phyloP scores from a whole-genome alignment of 805 yeast species.

The Sugiyamaella boreocaroliniensis region DNA sequence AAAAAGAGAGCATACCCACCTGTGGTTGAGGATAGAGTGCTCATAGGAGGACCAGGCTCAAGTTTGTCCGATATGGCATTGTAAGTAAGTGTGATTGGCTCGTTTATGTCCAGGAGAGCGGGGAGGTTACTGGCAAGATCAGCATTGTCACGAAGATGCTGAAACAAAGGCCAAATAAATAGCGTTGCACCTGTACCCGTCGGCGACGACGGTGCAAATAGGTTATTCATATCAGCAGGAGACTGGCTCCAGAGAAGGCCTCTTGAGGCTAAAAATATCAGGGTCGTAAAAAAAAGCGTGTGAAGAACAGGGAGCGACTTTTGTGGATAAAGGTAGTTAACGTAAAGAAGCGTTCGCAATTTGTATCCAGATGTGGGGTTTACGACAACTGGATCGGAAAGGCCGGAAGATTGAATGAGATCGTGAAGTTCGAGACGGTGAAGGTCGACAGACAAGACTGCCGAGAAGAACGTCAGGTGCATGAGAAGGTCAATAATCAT shows the following conservation, averaged over 20 bases:
- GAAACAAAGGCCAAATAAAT: conserved; percentile 1
- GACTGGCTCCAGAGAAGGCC: background rate
- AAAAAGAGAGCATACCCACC: conserved; percentile 6
- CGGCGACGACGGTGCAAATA: background rate
- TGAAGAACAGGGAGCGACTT: conserved; percentile 3
- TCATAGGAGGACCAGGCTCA: background rate
- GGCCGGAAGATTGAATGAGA: conserved; percentile 22
- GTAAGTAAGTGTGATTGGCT: background rate
- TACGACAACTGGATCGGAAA: background rate
- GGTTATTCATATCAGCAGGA: background rate
- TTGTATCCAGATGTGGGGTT: background rate
- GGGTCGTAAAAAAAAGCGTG: background rate
- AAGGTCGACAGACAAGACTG: conserved; percentile 62
- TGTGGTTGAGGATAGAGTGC: background rate
- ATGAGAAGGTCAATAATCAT: conserved; percentile 53
- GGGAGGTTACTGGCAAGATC: background rate
- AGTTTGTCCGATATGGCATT: background rate
- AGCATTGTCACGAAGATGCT: background rate
- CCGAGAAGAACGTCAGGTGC: conserved; percentile 57
- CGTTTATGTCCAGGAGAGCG: background rate
- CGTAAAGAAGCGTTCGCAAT: conserved; percentile 18
- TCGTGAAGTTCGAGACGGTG: conserved; percentile 58
- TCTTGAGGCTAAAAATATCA: background rate
- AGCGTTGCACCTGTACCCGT: background rate
- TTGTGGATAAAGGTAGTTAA: conserved; percentile 10